phyloP scores from a whole-genome alignment of 1,284 basidiomycete species.

The Puccinia hordei region DNA sequence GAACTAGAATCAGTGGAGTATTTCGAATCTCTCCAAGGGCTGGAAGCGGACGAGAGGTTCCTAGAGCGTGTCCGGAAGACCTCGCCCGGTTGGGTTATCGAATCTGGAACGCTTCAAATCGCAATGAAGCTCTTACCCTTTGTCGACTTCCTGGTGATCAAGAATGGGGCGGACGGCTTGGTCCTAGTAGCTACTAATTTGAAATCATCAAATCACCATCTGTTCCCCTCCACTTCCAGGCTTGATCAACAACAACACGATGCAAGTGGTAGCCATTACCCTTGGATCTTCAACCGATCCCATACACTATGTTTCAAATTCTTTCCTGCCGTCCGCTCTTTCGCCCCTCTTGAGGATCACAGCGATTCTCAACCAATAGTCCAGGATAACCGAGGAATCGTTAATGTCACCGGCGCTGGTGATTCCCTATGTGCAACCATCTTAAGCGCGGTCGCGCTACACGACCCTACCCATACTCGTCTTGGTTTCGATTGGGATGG shows the following conservation, averaged over 20 bases:
- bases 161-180: constrained; percentile 20
- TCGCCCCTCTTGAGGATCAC: background rate
- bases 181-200: constrained; percentile 3
- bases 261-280: background rate
- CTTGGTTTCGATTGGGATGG: constrained; percentile 21
- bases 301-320: constrained; percentile 14
- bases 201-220: background rate
- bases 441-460: constrained; percentile 53
- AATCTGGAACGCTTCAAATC: constrained; percentile 32
- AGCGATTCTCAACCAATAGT: background rate
- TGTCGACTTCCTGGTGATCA: constrained; percentile 22
- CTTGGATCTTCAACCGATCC: constrained; percentile 17
- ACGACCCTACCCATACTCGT: background rate
- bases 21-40: background rate
- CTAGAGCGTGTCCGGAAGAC: constrained; percentile 7
- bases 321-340: constrained; percentile 3
- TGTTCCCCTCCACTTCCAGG: background rate
- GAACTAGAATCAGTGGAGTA: constrained; percentile 11
- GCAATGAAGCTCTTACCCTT: constrained; percentile 18
- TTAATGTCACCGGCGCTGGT: constrained; percentile 85
- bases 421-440: constrained; percentile 81
- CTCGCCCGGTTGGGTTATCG: constrained; percentile 14
- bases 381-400: background rate
- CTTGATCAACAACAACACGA: background rate
- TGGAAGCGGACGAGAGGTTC: constrained; percentile 12